Base-by-base conservation (phyloP, 805 yeast genomes). In the Cyberlindnera meyerae region DNA sequence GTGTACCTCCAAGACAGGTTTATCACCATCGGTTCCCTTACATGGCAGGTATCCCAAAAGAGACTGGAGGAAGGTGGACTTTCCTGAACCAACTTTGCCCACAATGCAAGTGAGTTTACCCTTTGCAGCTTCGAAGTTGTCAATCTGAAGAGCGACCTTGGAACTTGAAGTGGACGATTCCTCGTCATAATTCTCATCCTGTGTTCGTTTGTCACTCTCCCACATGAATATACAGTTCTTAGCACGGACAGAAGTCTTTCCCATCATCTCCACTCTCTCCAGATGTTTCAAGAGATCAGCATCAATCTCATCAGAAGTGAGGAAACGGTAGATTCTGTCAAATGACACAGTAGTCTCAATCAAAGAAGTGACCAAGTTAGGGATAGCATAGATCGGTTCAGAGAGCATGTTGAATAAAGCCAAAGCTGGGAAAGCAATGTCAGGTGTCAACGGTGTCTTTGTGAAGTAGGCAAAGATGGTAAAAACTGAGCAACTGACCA, bases 41-140 rank as follows among this genome's bases (percentile, higher is more conserved):
- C 70, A 61, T 11, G 68, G 63, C n/a, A 79, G 53, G 34, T 73
- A 73, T 6, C 86, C 86, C 20, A 57, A 18, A 75, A 61, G 0
- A 11, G 43, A 16, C 24, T 44, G 43, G 2, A 44, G 27, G 40
- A 44, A 41, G 11, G 85, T 72, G 3, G 82, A 70, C 48, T 80
- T 80, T 33, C 87, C 87, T 11, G 81, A 58, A 4, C 86, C 86
- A 22, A 80, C 86, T 47, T 73, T 62, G 9, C 86, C 86, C 18
- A 79, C 78, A 34, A 80, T 58, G 56, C 86, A 77, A 1, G 75
- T 63, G 37, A 80, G 59, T 25, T 68, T 63, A 5, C 80, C 79
- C 48, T 69, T 71, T n/a, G 48, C 57, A 2, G 78, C 82, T 8
- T 50, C 41, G 44, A 76, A 77, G 36, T 66, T 55, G 14, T 56